Conservation (phyloP, 2,329 filamentous ascomycete genomes). For the Trichothecium roseum region DNA sequence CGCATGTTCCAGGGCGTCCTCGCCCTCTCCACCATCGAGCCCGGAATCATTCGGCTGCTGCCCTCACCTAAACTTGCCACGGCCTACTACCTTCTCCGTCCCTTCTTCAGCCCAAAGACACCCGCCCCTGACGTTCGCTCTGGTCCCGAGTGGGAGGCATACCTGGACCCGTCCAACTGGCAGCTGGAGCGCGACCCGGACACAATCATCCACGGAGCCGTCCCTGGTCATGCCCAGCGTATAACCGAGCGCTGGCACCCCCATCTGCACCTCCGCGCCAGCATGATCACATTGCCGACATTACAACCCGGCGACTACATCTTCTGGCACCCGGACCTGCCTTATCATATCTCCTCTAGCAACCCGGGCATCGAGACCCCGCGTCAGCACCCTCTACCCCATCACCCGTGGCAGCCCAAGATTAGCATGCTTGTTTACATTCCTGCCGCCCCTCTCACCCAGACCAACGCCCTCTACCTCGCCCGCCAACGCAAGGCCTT, state of each 20-base stretch:
- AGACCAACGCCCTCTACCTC: conserved; percentile 47
- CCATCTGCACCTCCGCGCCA: conserved; percentile 40
- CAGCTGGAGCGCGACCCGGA: conserved; percentile 35
- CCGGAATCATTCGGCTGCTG: conserved; percentile 60
- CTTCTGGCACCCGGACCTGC: conserved; percentile 47
- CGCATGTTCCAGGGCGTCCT: conserved; percentile 49
- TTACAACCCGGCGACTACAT: conserved; percentile 47
- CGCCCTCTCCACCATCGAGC: conserved; percentile 44
- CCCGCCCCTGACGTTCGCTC: conserved; percentile 27
- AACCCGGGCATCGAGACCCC: conserved; percentile 18
- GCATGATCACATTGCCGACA: conserved; percentile 44
- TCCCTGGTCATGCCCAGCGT: conserved; percentile 46
- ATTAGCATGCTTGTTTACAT: conserved; percentile 44
- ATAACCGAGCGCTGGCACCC: conserved; percentile 49
- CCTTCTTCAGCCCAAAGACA: conserved; percentile 39
- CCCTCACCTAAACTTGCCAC: conserved; percentile 67
- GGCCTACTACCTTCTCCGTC: conserved; percentile 62
- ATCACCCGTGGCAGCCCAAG: conserved; percentile 12
- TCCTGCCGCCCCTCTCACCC: conserved; percentile 44
- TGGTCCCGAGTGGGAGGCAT: conserved; percentile 37
- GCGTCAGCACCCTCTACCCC: conserved; percentile 9
- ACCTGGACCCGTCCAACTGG: conserved; percentile 36
- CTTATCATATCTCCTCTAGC: conserved; percentile 41
- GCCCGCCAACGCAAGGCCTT: conserved; percentile 48
- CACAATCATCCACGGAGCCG: conserved; percentile 47